A percentile compares a stretch with the other conserved stretches of the same genome.
These are phyloP conservation scores for Globisporangium perplexum DNA, from an alignment of 352 stramenopile species.

Conservation along the genomic window DNA sequence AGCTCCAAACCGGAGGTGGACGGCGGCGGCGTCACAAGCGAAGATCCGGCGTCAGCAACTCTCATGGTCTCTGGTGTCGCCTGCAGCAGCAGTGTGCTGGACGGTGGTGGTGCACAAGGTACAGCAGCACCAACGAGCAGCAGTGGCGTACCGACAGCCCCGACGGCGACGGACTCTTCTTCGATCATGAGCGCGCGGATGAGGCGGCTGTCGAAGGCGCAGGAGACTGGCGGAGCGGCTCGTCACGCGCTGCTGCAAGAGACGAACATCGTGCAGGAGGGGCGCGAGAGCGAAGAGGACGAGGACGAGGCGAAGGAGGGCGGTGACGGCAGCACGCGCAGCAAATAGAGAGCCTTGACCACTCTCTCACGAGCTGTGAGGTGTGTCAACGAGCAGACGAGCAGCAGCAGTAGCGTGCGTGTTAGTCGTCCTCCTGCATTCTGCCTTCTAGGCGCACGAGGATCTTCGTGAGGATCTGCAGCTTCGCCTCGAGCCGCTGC, in stretches of 20 bases:
- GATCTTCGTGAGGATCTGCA: conserved; percentile 66
- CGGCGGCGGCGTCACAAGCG: background rate
- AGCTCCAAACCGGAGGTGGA: background rate
- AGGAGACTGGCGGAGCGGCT: background rate
- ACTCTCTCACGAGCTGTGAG: background rate
- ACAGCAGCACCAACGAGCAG: background rate
- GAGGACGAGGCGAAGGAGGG: background rate
- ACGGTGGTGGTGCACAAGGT: background rate
- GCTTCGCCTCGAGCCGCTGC: conserved; percentile 56
- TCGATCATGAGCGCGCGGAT: background rate
- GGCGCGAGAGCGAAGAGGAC: conserved; percentile 1
- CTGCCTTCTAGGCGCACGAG: conserved; percentile 52
- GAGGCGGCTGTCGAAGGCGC: conserved; percentile 5
- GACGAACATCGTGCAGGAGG: conserved; percentile 8
- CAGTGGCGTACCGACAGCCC: background rate
- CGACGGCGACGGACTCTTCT: background rate
- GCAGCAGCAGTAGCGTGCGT: too few relatives aligned
- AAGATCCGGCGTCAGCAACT: background rate
- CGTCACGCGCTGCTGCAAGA: conserved; percentile 9
- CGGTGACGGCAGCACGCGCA: too few relatives aligned
- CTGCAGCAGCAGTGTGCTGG: background rate
- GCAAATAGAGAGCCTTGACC: background rate
- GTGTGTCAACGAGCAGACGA: too few relatives aligned
- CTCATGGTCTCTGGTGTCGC: background rate
- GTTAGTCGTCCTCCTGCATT: conserved; percentile 50